phyloP scores from a whole-genome alignment of 2,329 filamentous ascomycete genomes.

The Epichloe amarillans region DNA sequence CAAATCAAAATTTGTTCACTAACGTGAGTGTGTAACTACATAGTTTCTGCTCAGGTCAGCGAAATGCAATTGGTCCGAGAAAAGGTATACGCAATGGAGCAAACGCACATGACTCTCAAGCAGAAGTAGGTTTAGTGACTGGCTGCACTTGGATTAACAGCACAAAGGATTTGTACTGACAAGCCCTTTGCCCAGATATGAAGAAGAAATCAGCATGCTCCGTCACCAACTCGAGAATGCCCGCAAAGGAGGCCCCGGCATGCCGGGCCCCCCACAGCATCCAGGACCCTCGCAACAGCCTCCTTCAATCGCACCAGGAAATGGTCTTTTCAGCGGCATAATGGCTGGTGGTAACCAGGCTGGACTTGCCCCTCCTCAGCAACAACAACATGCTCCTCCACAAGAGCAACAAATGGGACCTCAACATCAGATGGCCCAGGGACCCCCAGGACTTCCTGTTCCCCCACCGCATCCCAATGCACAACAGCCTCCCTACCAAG shows the following conservation, averaged over 20 bases:
- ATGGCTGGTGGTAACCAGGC: conserved; percentile 83
- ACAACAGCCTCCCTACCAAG: conserved; percentile 60
- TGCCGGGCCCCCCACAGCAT: conserved; percentile 62
- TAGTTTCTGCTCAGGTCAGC: conserved; percentile 80
- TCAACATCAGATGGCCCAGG: conserved; percentile 52
- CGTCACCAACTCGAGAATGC: conserved; percentile 75
- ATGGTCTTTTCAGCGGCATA: conserved; percentile 87
- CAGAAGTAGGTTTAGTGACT: conserved; percentile 54
- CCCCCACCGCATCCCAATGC: conserved; percentile 49
- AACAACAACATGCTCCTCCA: conserved; percentile 46
- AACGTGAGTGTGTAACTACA: conserved; percentile 8
- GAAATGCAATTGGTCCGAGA: conserved; percentile 91
- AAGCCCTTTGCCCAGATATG: conserved; percentile 53
- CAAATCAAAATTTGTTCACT: neutral
- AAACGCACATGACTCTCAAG: conserved; percentile 78
- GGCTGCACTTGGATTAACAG: conserved; percentile 2
- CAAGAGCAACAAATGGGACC: conserved; percentile 47
- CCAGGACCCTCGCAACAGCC: conserved; percentile 70
- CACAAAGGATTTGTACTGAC: conserved; percentile 4
- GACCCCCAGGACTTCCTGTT: conserved; percentile 54
- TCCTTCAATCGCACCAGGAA: conserved; percentile 81
- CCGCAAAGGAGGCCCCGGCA: conserved; percentile 47
- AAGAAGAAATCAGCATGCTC: conserved; percentile 76
- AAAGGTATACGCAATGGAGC: conserved; percentile 88
- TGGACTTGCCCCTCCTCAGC: conserved; percentile 68